Evolutionary conservation across 768 basidiomycete species (phyloP), one percentile per base, ranked within the genome.

Genomic region (Lyophyllum decastes): DNA sequence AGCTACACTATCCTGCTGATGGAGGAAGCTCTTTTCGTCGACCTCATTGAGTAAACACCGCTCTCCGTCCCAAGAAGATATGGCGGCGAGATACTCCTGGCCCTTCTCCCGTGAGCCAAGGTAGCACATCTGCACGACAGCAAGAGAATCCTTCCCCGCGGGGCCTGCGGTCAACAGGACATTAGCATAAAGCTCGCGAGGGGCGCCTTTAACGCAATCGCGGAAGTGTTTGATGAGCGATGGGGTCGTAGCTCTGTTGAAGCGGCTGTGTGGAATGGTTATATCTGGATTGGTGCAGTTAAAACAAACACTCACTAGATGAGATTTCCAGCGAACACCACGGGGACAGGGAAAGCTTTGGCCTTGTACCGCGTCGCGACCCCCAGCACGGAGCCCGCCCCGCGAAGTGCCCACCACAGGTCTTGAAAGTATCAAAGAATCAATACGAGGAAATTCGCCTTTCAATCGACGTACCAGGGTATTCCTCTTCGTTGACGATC

Each of bases 71-170:
- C 95, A 97, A 30, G 88, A 88, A 6, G 87, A 87, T 61, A 96
- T 88, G 1, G 81, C 80, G n/a, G 87, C 82, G 57, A 94, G 84
- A 52, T 92, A 85, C 62, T 92, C 92, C 67, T 87, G 86, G 2
- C 87, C 83, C 61, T 88, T 84, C 58, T 89, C 85, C 61, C 84
- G 82, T 0, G 86, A 78, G 0, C 95, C 95, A 43, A 92, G 72
- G 69, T 88, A 96, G 72, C 95, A 97, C 75, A 96, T 89, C 70
- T 97, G 95, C 50, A 97, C 85, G 35, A 95, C 91, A 57, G 94
- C 83, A 44, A 97, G 84, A 16, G 92, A 94, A 62, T 92, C 90
- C 62, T 90, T 82, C 49, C 86, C 86, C 10, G 84, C 86, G 4
- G 94, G 93, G 7, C 95, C 94, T 0, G 95, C 94, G 2, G 95